Conservation (phyloP, 2,329 filamentous ascomycete species). For the Fragosphaeria purpurea region DNA sequence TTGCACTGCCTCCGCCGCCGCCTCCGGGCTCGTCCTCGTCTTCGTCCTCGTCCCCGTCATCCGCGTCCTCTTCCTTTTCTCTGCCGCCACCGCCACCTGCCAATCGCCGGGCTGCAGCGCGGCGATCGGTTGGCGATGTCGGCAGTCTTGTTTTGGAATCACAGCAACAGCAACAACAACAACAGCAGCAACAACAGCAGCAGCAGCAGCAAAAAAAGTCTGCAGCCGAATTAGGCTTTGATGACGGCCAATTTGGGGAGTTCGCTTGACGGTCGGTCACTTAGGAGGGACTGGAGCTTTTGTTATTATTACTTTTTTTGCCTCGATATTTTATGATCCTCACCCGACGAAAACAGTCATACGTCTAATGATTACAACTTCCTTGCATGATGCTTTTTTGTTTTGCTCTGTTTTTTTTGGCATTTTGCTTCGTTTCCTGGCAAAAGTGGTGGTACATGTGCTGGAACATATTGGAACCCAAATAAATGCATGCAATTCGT, state of each 20-base stretch:
- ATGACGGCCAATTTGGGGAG: slow-evolving; percentile 82
- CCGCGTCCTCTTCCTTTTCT: slow-evolving; percentile 18
- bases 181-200: no score
- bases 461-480: no score
- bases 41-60: slow-evolving; percentile 41
- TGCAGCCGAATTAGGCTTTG: slow-evolving; percentile 59
- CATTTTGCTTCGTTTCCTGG: no score
- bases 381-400: background rate
- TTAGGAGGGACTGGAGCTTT: background rate
- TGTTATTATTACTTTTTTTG: background rate
- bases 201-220: slow-evolving; percentile 41
- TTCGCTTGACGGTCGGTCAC: slow-evolving; percentile 41
- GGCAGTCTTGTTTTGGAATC: slow-evolving; percentile 3
- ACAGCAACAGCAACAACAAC: background rate
- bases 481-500: no score
- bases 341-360: no score
- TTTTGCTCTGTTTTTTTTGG: background rate
- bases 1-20: slow-evolving; percentile 67
- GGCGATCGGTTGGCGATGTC: slow-evolving; percentile 12
- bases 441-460: no score
- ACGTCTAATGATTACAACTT: no score
- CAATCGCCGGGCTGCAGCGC: slow-evolving; percentile 22
- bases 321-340: background rate
- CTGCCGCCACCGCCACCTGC: slow-evolving; percentile 60
- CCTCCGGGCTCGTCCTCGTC: slow-evolving; percentile 21